Base-by-base conservation (phyloP, 176 grass and related monocot genomes). In the Calamus simplicifolius region DNA sequence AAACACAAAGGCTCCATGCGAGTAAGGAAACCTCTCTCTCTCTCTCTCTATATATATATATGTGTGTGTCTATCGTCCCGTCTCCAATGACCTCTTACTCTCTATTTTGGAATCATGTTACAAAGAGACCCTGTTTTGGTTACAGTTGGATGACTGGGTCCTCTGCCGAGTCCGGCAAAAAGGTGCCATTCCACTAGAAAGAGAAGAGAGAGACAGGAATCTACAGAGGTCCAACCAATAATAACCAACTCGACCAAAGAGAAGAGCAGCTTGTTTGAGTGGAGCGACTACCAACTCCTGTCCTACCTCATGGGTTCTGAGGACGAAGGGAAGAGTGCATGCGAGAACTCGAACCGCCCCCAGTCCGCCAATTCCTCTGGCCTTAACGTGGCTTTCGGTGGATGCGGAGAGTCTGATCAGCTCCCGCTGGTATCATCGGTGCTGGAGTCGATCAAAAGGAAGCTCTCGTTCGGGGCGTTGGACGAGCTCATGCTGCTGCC, bases 121-220 rank as follows among this genome's bases (percentile, higher is more conserved):
- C 13, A 12, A 43, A 43, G 10, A 43, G 35, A 43, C 35, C 12
- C 12, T 43, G 35, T 43, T 43, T 43, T 48, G 60, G 5, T 25
- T 49, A 17, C 54, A 69, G 53, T 58, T 81, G n/a, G 78, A 81
- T 25, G 78, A 81, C 71, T 81, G 78, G 78, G 78, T 81, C 15
- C 66, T 81, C n/a, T 81, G 78, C 66, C 71, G 71, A 29, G 71
- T 75, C 49, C 78, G 78, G 57, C 74, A 49, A 28, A 81, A 81
- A 27, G 70, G 70, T n/a, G 12, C 0, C 52, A 38, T 43, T 13
- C 15, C 25, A 25, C 71, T 38, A 25, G 52, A 64, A 16, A 27
- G 16, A 15, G 71, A 64, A 17, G 59, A 55, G 10, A 43, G 12
- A 13, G 35, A 43, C 35, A 12, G 2, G 35, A 43, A 2, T 43